A percentile compares a stretch with the other conserved stretches of the same genome.
phyloP scores from a whole-genome alignment of 2,329 filamentous ascomycete genomes.

The Nannizziopsis barbatae region DNA sequence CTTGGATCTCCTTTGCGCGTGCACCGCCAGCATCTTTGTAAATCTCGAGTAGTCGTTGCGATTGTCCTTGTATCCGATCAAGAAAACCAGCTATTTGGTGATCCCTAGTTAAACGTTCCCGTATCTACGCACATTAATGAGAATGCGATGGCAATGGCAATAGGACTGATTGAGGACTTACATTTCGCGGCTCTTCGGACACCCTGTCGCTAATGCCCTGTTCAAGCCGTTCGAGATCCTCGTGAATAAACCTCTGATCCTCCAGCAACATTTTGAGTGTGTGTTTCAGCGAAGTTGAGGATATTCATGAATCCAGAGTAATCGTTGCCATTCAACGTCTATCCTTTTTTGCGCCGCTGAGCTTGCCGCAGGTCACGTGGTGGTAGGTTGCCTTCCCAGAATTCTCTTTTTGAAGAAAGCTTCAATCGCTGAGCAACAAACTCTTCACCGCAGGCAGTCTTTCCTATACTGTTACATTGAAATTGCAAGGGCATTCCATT shows the following conservation, averaged over 20 bases:
- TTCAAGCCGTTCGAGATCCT: slow-evolving; percentile 92
- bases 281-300: too few species aligned
- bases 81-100: slow-evolving; percentile 85
- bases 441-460: not conserved
- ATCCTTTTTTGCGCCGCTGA: too few species aligned
- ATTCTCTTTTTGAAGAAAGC: not conserved
- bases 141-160: slow-evolving; percentile 2
- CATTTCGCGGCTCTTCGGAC: slow-evolving; percentile 76
- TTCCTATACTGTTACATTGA: not conserved
- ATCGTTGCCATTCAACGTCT: too few species aligned
- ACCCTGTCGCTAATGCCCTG: slow-evolving; percentile 85
- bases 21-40: slow-evolving; percentile 68
- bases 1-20: slow-evolving; percentile 67
- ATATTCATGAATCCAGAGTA: too few species aligned
- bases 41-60: slow-evolving; percentile 64
- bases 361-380: too few species aligned
- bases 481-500: not conserved
- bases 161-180: slow-evolving; percentile 37
- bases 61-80: slow-evolving; percentile 77
- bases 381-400: not conserved
- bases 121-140: slow-evolving; percentile 47
- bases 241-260: slow-evolving; percentile 85
- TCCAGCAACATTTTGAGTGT: slow-evolving; percentile 62
- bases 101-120: slow-evolving; percentile 78
- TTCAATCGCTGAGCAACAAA: not conserved